Conservation (phyloP, 108 stramenopile genomes). For the Licmophora abbreviata region DNA sequence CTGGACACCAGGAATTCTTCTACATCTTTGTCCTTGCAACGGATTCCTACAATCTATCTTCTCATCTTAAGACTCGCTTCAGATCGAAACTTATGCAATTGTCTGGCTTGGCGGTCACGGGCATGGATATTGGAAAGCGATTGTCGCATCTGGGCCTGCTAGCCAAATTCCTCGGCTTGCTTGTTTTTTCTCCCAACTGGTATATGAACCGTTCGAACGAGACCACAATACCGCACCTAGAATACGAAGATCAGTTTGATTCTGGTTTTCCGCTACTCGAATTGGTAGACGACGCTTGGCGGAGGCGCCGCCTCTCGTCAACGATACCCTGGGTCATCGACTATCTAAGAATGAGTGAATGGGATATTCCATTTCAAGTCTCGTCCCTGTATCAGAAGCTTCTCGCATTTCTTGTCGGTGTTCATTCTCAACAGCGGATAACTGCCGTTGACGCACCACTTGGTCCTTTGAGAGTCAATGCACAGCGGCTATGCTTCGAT, state of each 20-base stretch:
- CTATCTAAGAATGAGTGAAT: constrained; percentile 62
- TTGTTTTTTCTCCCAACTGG: constrained; percentile 79
- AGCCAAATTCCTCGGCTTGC: constrained; percentile 65
- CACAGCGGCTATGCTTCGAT: constrained; percentile 29
- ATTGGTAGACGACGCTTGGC: constrained; percentile 36
- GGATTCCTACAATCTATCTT: constrained; percentile 56
- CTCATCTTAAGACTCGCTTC: constrained; percentile 35
- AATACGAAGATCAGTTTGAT: not conserved
- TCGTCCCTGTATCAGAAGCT: constrained; percentile 29
- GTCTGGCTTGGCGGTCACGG: constrained; percentile 12
- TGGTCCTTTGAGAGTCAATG: constrained; percentile 4
- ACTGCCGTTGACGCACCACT: not conserved
- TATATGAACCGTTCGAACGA: constrained; percentile 7
- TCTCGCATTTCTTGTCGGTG: constrained; percentile 20
- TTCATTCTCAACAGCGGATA: not conserved
- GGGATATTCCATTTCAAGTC: constrained; percentile 47
- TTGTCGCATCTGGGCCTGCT: constrained; percentile 46
- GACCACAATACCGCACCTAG: not conserved
- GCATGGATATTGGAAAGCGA: constrained; percentile 17
- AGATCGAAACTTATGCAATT: no score
- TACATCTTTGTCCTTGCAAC: constrained; percentile 53
- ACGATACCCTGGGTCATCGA: constrained; percentile 60
- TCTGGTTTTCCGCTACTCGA: constrained; percentile 22
- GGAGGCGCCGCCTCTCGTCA: constrained; percentile 17
- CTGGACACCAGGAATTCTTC: constrained; percentile 82